Conservation (phyloP, 1,284 basidiomycete species). For the Leccinum fallax region DNA sequence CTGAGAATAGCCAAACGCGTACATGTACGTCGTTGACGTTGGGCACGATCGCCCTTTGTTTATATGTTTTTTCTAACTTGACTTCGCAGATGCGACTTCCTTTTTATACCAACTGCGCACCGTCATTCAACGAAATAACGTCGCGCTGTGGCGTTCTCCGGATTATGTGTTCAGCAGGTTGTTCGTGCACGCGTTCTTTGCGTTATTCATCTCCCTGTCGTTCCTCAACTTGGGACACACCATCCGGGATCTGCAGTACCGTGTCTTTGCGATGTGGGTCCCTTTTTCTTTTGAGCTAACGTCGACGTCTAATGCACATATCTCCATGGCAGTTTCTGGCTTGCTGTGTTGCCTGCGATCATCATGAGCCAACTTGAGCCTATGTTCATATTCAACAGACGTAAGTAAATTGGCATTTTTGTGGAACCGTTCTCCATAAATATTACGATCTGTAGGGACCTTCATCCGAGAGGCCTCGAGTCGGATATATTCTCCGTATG, state of each 20-base stretch:
- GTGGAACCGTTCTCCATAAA: background rate
- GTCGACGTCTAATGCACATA: constrained; percentile 1
- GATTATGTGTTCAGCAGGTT: constrained; percentile 85
- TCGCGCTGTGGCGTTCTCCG: constrained; percentile 81
- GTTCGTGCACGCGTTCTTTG: constrained; percentile 77
- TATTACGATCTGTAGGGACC: constrained; percentile 36
- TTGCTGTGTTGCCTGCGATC: constrained; percentile 71
- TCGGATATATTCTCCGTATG: constrained; percentile 76
- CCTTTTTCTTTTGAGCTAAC: background rate
- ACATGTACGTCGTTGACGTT: constrained; percentile 44
- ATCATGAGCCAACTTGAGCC: constrained; percentile 85
- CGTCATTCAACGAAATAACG: constrained; percentile 75
- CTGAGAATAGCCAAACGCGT: constrained; percentile 43
- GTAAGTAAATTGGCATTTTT: constrained; percentile 35
- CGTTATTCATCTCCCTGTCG: constrained; percentile 80
- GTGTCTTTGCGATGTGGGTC: constrained; percentile 75
- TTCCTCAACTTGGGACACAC: constrained; percentile 78
- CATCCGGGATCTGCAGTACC: constrained; percentile 78
- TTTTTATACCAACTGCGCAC: constrained; percentile 79
- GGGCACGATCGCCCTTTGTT: background rate
- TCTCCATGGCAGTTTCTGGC: constrained; percentile 57
- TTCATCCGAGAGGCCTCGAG: constrained; percentile 78
- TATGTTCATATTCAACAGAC: constrained; percentile 81
- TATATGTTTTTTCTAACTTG: background rate
- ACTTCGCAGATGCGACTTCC: constrained; percentile 67